These are phyloP conservation scores for Colletotrichum sp. DNA, from an alignment of 2,329 filamentous ascomycete species.

Conservation along the genomic window DNA sequence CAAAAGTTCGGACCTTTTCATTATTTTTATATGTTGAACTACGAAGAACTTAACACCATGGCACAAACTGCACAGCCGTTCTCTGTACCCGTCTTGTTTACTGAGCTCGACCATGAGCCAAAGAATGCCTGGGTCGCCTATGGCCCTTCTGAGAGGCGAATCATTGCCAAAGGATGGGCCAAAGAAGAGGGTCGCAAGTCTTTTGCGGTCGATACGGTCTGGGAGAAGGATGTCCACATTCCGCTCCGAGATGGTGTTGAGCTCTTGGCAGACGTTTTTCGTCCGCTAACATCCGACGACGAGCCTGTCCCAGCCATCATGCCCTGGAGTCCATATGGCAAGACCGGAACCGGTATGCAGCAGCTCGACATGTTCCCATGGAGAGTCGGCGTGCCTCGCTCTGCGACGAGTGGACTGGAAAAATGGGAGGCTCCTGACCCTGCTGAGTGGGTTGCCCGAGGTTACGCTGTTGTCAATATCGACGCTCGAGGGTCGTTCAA, in stretches of 20 bases:
- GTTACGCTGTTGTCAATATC: conserved; percentile 31
- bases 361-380: conserved; percentile 40
- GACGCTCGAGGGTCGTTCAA: conserved; percentile 30
- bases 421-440: conserved; percentile 34
- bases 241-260: conserved; percentile 41
- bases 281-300: conserved; percentile 35
- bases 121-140: neutral
- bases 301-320: conserved; percentile 44
- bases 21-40: too few species aligned
- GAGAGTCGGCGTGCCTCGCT: conserved; percentile 38
- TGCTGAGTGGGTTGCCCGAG: conserved; percentile 28
- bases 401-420: conserved; percentile 22
- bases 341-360: conserved; percentile 42
- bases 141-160: neutral
- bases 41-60: too few species aligned
- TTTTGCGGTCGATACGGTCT: conserved; percentile 28
- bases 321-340: conserved; percentile 49
- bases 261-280: conserved; percentile 48
- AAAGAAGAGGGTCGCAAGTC: neutral
- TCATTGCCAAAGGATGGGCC: neutral
- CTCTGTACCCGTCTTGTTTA: neutral
- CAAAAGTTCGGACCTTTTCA: too few species aligned
- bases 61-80: neutral
- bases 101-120: neutral
- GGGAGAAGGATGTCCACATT: conserved; percentile 49